Evolutionary conservation across 1,284 basidiomycete genomes (phyloP), one percentile per base, ranked within the genome.

Genomic region (Inonotus obliquus): DNA sequence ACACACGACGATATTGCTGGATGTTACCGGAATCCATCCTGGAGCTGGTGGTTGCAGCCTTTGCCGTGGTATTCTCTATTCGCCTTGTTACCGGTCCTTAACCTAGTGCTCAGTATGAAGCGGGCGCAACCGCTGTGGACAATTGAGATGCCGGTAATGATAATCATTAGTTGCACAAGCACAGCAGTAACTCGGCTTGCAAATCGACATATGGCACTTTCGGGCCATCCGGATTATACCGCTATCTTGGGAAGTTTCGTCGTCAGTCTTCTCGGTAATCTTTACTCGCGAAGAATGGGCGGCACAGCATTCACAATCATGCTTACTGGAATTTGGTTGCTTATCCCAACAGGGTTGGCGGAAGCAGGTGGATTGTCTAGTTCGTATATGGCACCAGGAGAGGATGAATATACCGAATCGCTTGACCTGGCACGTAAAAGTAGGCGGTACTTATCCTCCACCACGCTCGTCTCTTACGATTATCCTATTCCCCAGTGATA

Each of bases 261-360:
- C 7, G 87, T 93, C 47, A 89, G 91, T 37, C 67, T 94, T 35
- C 77, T 94, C 25, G 92, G 92, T 1, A 94, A 94, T 69, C 73
- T 89, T 1, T 94, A 94, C 72, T 93, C 92, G 61, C 79, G 92
- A 60, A 84, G 85, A 69, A 91, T 92, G 81, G 84, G 88, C n/a
- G 92, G 92, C 10, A 94, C 92, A 3, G 92, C 92, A 25, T 94
- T 94, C 74, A 92, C 91, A 4, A 87, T 87, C 4, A 94, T 93
- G 91, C 91, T 92, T 32, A 89, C 91, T 3, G 92, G 92, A 56
- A 91, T 94, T 14, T 74, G 92, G 66, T 92, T 94, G 75, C 76
- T 94, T 64, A 89, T 94, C 38, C 91, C 91, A 17, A 61, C 59
- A 1, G 63, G 63, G 7, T 48, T 64, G 5, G 63, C 63, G 13